Base-by-base conservation (phyloP, 2,329 filamentous ascomycete genomes). In the Colletotrichum viniferum region DNA sequence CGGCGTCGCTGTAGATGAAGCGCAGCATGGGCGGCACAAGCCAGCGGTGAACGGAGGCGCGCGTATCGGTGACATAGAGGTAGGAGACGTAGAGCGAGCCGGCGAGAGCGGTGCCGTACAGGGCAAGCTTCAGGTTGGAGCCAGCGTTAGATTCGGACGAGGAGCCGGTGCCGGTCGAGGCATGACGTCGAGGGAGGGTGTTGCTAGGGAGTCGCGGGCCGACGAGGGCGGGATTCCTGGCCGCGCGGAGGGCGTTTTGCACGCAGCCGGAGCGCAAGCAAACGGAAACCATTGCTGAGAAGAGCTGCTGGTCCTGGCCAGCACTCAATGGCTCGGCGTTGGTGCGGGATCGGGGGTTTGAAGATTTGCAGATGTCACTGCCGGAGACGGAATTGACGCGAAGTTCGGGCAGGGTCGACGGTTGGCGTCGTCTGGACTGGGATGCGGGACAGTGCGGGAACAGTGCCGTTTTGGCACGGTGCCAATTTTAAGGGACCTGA, bases 31-130 rank as follows among this genome's bases (percentile, higher is more conserved):
- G 94, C 3, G 94, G 92, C 16, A 93, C 87, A 34, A 93, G 84
- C 84, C 91, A 95, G 80, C 89, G 90, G 83, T 96, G 94, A 74
- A 93, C 81, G 73, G 92, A 93, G 56, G 94, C 92, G 76, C 94
- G 88, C 8, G 94, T 95, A 82, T 96, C 94, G 69, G 94, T 95
- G n/a, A 87, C 85, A 81, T 95, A 95, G 77, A 94, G 84, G 82
- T 93, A 95, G 58, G 87, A 85, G 61, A 88, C 85, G 69, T 84
- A 87, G 30, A 87, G 79, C 4, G 86, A 81, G 4, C 85, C 83
- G 9, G 85, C 85, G 9, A 89, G 73, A 10, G 85, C 83, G 34
- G 85, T 82, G 63, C 86, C 81, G 76, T 86, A 87, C 26, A 88
- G 76, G 28, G 85, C 76, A 10, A 83, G 81, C 77, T 85, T 87